Base-by-base conservation (phyloP, 495 filamentous ascomycete genomes). In the Lepidopterella palustris region DNA sequence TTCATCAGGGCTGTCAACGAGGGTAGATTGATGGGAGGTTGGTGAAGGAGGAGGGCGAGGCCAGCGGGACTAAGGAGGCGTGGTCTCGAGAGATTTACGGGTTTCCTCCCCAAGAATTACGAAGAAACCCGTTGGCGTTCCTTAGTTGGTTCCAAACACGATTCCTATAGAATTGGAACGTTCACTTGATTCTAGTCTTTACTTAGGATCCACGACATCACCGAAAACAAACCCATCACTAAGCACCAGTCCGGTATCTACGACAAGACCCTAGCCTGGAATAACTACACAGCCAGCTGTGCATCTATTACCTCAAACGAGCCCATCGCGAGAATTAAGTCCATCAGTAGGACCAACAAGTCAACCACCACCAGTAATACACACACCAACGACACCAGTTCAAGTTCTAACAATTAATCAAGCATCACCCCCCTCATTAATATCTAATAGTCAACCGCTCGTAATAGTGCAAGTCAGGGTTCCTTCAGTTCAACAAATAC, bases 1-100 rank as follows among this genome's bases (percentile, higher is more conserved):
- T 61, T 67, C 25, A 51, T 67, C 3, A 55, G 55, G 48, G 61
- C 65, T 2, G 58, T 64, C 11, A 67, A 64, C 35, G 57, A 63
- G 25, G 61, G 65, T 20, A 59, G 54, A 39, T 45, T 60, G 49
- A 47, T 59, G 58, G 65, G 23, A 50, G 61, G 26, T 27, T 32
- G 25, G 24, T 25, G n/a, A 20, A 58, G 25, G 53, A 26, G 31
- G 53, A 60, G 40, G 50, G 39, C 9, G n/a, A n/a, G 39, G 9
- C 50, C 15, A 29, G n/a, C 45, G 45, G 4, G 6, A 6, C 31
- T n/a, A n/a, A n/a, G 24, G 45, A 49, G 45, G 11, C 45, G 8
- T 45, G 51, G 10, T 23, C 28, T n/a, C 20, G 35, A 52, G 53
- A 57, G 8, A 42, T 55, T 49, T 10, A 24, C n/a, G n/a, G 10